phyloP scores from a whole-genome alignment of 345 rosid species.

The Lepidium aucheri region DNA sequence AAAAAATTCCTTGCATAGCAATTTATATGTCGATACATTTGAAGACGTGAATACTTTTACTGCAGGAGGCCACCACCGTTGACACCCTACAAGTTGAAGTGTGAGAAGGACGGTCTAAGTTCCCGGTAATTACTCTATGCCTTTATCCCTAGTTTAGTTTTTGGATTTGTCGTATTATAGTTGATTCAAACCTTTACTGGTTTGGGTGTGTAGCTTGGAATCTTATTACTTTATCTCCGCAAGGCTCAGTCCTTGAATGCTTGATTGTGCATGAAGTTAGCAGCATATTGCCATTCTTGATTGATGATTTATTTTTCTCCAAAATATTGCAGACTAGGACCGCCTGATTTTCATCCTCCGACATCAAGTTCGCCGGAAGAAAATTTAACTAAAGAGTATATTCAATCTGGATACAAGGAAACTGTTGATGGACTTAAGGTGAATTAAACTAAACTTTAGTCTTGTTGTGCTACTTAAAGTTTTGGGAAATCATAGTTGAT shows the following conservation, averaged over 20 bases:
- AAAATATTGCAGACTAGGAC: slow-evolving; percentile 63
- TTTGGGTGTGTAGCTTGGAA: slow-evolving; percentile 6
- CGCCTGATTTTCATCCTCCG: slow-evolving; percentile 94
- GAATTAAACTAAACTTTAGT: slow-evolving; percentile 9
- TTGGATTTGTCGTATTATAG: neutral
- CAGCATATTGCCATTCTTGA: slow-evolving; percentile 3
- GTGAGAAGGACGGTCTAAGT: slow-evolving; percentile 80
- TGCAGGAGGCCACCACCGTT: slow-evolving; percentile 69
- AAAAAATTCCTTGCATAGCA: neutral
- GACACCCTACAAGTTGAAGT: slow-evolving; percentile 81
- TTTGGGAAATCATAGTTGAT: neutral
- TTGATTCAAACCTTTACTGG: neutral
- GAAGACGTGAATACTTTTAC: slow-evolving; percentile 11
- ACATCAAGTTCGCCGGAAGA: slow-evolving; percentile 87
- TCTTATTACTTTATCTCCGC: neutral
- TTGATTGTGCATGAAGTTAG: slow-evolving; percentile 2
- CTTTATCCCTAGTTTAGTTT: neutral
- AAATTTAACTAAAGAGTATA: slow-evolving; percentile 75
- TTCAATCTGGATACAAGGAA: slow-evolving; percentile 81
- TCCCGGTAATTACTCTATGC: slow-evolving; percentile 52
- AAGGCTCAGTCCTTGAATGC: slow-evolving; percentile 10
- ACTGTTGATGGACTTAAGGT: slow-evolving; percentile 98
- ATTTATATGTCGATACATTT: slow-evolving; percentile 17
- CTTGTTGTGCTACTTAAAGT: neutral
- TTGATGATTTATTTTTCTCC: slow-evolving; percentile 8